Evolutionary conservation across 2,329 filamentous ascomycete genomes (phyloP).

Genomic region (Xenosphaeropsis pyriputrescens): DNA sequence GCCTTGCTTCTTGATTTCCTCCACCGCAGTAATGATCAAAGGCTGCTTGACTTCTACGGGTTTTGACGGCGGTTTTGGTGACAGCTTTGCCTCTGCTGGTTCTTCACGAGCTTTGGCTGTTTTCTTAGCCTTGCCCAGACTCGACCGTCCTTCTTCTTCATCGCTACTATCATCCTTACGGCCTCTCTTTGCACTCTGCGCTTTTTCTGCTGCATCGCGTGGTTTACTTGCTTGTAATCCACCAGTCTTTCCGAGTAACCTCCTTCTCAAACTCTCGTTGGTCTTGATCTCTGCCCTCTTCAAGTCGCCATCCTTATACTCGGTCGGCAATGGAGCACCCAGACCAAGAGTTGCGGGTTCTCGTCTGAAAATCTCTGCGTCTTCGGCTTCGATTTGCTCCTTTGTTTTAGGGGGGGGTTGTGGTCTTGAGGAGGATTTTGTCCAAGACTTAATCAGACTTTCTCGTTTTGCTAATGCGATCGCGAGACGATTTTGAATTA

Average conservation of each 20-base stretch:
- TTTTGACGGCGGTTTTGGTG: background rate
- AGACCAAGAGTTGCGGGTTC: slow-evolving; percentile 16
- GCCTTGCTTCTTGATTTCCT: background rate
- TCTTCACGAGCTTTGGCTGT: background rate
- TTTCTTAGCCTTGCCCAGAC: slow-evolving; percentile 19
- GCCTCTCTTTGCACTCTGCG: slow-evolving; percentile 14
- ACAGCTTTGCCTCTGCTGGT: background rate
- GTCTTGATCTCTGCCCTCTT: slow-evolving; percentile 8
- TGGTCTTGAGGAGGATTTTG: slow-evolving; percentile 9
- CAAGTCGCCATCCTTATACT: slow-evolving; percentile 13
- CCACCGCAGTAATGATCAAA: too few relatives aligned
- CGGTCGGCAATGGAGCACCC: slow-evolving; percentile 15
- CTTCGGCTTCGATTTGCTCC: slow-evolving; percentile 18
- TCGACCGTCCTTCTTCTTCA: slow-evolving; percentile 19
- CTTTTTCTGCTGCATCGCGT: slow-evolving; percentile 18
- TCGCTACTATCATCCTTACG: slow-evolving; percentile 17
- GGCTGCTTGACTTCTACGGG: background rate
- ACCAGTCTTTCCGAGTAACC: slow-evolving; percentile 14
- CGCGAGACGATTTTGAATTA: slow-evolving; percentile 17
- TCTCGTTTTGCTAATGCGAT: slow-evolving; percentile 17
- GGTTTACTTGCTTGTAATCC: slow-evolving; percentile 16
- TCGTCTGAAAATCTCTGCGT: slow-evolving; percentile 13
- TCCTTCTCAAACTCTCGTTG: slow-evolving; percentile 17
- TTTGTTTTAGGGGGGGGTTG: slow-evolving; percentile 11
- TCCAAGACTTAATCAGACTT: slow-evolving; percentile 17